These are phyloP conservation scores for Penicillium angulare DNA, from an alignment of 495 filamentous ascomycete genomes.

Conservation along the genomic window DNA sequence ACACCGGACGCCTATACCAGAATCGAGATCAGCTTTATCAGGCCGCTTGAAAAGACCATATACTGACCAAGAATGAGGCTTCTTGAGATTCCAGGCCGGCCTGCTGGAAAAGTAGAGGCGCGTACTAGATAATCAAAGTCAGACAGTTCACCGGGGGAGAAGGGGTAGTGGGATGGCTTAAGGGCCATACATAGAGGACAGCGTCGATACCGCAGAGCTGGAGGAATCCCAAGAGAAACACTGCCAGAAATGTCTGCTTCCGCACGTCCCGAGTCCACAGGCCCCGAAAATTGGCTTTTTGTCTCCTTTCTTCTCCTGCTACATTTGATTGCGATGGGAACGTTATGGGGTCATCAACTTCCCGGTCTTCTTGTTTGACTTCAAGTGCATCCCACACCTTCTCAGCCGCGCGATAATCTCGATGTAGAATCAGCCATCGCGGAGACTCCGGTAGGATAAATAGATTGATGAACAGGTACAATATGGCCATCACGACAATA, in stretches of 20 bases:
- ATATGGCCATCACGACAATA: constrained; percentile 39
- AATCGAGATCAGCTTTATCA: too few relatives aligned
- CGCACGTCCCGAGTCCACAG: constrained; percentile 39
- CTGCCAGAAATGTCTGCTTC: constrained; percentile 33
- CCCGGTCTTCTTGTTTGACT: too few relatives aligned
- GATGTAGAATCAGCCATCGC: constrained; percentile 47
- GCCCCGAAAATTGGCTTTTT: too few relatives aligned
- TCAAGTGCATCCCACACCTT: constrained; percentile 45
- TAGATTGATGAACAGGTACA: constrained; percentile 35
- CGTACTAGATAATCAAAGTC: constrained; percentile 42
- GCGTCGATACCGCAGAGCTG: constrained; percentile 50
- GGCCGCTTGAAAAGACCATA: too few relatives aligned
- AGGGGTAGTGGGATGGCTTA: not conserved
- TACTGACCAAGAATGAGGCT: constrained; percentile 53
- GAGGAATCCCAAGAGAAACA: constrained; percentile 46
- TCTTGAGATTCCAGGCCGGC: constrained; percentile 48
- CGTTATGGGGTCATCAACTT: too few relatives aligned
- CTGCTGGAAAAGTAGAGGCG: constrained; percentile 51
- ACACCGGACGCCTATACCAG: too few relatives aligned
- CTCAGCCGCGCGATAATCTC: constrained; percentile 34
- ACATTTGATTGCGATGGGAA: too few relatives aligned
- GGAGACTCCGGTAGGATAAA: constrained; percentile 47
- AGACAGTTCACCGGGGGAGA: not conserved
- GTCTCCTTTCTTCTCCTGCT: too few relatives aligned
- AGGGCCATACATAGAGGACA: constrained; percentile 49